Base-by-base conservation (phyloP, 2,329 filamentous ascomycete genomes). In the Fusarium sp. region DNA sequence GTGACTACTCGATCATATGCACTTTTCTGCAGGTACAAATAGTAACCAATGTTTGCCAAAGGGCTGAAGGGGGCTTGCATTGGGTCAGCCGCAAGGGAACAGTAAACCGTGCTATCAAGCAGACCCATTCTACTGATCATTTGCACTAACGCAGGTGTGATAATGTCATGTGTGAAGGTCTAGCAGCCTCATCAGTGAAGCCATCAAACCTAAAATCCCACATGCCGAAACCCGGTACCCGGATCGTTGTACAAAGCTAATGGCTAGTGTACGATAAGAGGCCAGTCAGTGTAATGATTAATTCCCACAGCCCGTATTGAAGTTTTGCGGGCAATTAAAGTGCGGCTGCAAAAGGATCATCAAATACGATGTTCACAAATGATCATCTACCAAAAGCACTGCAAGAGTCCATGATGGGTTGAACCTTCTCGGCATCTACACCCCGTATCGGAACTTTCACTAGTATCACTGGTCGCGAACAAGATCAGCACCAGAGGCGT, bases 171-270 rank as follows among this genome's bases (percentile, higher is more conserved):
- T 40, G 40, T 59, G 60, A 19, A 14, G 35, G 1, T 17, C 27
- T n/a, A 20, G 25, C 56, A 59, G n/a, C 56, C 56, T 43, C n/a
- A 39, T 37, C 25, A 8, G 4, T 32, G 30, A 32, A 52, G 22
- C 23, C 35, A 27, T 9, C 13, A 56, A 64, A 64, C 52, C 64
- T 17, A 48, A 64, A 61, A 55, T 43, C 14, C 3, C 13, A 10
- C 2, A 33, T 4, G n/a, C 20, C 35, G n/a, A 14, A 20, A 25
- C 57, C 30, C 43, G 23, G 41, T 39, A 11, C 23, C 30, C 15
- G 41, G 33, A 11, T 47, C 37, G 13, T 46, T n/a, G 4, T 2
- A 4, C 11, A 7, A 37, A 62, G 7, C 41, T 0, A 47, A 14
- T 23, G 7, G 14, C 37, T 43, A 46, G 56, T 14, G 40, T 20